Evolutionary conservation across 257 asterid genomes (phyloP).

Genomic region (Nicotiana knightiana): DNA sequence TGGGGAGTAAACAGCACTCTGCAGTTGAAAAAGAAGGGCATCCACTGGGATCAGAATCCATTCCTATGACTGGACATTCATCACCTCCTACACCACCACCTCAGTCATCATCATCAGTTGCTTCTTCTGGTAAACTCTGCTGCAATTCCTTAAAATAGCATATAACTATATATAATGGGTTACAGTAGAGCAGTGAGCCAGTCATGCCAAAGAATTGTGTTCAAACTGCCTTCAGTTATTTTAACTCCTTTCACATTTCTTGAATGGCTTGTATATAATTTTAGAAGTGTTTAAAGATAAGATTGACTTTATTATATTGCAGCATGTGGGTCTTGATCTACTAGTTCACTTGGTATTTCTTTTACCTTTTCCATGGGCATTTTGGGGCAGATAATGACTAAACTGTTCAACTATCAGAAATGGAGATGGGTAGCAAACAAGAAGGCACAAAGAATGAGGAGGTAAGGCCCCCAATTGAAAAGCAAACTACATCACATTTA

Average conservation of each 20-base stretch:
- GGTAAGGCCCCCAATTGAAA: slow-evolving; percentile 28
- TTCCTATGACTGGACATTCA: slow-evolving; percentile 25
- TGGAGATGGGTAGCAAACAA: slow-evolving; percentile 38
- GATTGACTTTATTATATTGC: background rate
- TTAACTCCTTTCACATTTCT: background rate
- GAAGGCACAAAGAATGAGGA: slow-evolving; percentile 29
- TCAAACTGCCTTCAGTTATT: background rate
- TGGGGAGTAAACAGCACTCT: slow-evolving; percentile 29
- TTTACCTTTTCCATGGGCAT: background rate
- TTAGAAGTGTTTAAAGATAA: background rate
- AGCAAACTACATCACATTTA: slow-evolving; percentile 29
- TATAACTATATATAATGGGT: slow-evolving; percentile 2
- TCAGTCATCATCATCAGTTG: slow-evolving; percentile 31
- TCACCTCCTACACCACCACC: slow-evolving; percentile 37
- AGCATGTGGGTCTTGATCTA: background rate
- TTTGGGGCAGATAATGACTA: background rate
- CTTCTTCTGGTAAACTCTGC: slow-evolving; percentile 35
- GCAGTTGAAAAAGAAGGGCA: slow-evolving; percentile 27
- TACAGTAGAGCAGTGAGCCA: background rate
- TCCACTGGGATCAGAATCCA: slow-evolving; percentile 26
- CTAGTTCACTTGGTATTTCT: background rate
- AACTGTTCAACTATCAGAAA: slow-evolving; percentile 18
- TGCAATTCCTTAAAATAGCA: slow-evolving; percentile 4
- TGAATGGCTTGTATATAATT: background rate
- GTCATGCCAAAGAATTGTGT: background rate